Evolutionary conservation across 2,329 filamentous ascomycete genomes (phyloP).

Genomic region (Dryadomyces quercus-mongolicae): DNA sequence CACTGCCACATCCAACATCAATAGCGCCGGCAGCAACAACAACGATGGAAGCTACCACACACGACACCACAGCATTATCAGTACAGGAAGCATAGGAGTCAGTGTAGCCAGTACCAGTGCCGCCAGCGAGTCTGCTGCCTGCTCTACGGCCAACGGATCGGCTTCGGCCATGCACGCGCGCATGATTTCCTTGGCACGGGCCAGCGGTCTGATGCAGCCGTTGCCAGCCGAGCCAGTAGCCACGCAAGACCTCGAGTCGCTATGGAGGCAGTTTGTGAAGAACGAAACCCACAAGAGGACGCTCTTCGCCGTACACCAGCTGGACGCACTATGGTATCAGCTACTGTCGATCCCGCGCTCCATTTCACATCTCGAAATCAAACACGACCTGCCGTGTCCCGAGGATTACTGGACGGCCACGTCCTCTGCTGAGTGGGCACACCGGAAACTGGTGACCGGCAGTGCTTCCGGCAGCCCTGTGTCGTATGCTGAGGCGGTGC

Average conservation of each 20-base stretch:
- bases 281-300: conserved; percentile 29
- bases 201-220: conserved; percentile 23
- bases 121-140: neutral
- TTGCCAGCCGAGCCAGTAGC: conserved; percentile 11
- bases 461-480: conserved; percentile 9
- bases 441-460: conserved; percentile 17
- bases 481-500: conserved; percentile 24
- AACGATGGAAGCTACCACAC: no score
- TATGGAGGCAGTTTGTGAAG: conserved; percentile 25
- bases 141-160: conserved; percentile 15
- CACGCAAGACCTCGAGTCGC: conserved; percentile 21
- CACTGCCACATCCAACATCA: no score
- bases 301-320: conserved; percentile 27
- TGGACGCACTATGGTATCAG: conserved; percentile 31
- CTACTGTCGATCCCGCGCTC: conserved; percentile 24
- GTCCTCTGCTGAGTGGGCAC: conserved; percentile 23
- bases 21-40: no score
- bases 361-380: conserved; percentile 29
- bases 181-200: conserved; percentile 25
- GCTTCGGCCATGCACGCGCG: conserved; percentile 25
- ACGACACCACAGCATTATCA: no score
- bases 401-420: conserved; percentile 24
- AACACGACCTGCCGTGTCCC: conserved; percentile 28
- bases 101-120: neutral
- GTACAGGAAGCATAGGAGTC: neutral